phyloP scores from a whole-genome alignment of 495 filamentous ascomycete genomes.

The Chaetomium cochliodes region DNA sequence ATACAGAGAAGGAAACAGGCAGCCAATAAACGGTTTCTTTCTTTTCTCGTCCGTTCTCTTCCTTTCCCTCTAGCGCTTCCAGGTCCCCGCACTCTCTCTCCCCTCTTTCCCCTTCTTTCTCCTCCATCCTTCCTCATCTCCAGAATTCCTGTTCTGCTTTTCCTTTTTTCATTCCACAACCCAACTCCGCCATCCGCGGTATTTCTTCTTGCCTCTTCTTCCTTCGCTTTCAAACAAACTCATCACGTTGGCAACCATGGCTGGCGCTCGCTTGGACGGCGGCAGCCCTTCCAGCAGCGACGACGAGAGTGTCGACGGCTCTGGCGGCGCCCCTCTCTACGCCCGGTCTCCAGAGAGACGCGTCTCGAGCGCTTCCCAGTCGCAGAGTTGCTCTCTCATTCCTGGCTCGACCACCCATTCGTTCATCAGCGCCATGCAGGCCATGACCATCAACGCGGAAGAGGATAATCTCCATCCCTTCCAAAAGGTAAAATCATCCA shows the following conservation, averaged over 20 bases:
- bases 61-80: not conserved
- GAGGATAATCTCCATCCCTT: conserved; percentile 14
- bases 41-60: not conserved
- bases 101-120: not conserved
- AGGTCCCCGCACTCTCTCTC: not conserved
- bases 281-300: conserved; percentile 11
- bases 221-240: not conserved
- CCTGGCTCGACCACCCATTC: conserved; percentile 8
- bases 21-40: not conserved
- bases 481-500: conserved; percentile 9
- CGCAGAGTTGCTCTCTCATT: not conserved
- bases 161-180: not conserved
- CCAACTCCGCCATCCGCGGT: not conserved
- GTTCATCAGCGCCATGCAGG: conserved; percentile 15
- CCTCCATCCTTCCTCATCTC: not conserved
- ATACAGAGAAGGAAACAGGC: not conserved
- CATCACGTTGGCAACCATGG: not conserved
- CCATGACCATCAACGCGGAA: conserved; percentile 1
- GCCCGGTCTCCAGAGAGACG: not conserved
- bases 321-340: conserved; percentile 17
- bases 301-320: not conserved
- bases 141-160: not conserved
- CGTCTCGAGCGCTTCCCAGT: not conserved
- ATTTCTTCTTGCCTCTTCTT: not conserved
- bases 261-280: not conserved